A percentile compares a stretch with the other conserved stretches of the same genome.
Conservation (phyloP, 164 flowering plant species). For the Stephania cephalantha region DNA sequence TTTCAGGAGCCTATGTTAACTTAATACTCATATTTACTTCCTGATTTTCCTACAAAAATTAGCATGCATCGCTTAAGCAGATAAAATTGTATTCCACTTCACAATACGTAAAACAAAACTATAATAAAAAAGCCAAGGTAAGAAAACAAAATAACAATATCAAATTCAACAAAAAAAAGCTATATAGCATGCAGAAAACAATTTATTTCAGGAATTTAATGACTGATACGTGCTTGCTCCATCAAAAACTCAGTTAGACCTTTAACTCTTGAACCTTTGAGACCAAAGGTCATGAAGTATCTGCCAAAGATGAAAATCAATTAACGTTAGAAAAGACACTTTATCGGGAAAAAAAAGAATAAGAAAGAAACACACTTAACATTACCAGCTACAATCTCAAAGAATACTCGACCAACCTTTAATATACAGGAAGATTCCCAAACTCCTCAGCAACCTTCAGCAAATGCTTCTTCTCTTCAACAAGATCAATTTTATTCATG, state of each 20-base stretch:
- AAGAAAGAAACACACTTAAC: background rate
- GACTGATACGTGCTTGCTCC: constrained; percentile 66
- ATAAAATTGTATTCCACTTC: background rate
- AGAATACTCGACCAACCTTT: constrained; percentile 38
- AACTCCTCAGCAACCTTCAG: constrained; percentile 71
- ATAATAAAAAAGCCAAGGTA: background rate
- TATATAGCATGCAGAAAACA: background rate
- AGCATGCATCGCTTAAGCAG: background rate
- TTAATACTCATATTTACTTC: background rate
- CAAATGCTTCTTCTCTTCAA: constrained; percentile 78
- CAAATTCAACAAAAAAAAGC: background rate
- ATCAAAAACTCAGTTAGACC: constrained; percentile 67
- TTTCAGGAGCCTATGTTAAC: background rate
- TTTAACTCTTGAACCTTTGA: constrained; percentile 90
- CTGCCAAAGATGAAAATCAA: constrained; percentile 27
- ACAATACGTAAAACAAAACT: background rate
- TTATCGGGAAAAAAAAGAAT: background rate
- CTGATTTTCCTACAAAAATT: background rate
- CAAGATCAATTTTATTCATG: constrained; percentile 90
- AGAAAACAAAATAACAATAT: background rate
- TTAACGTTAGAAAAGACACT: background rate
- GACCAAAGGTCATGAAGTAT: constrained; percentile 84
- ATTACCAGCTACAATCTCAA: background rate
- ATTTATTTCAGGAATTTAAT: background rate
- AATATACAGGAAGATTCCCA: constrained; percentile 84